phyloP scores from a whole-genome alignment of 2,329 filamentous ascomycete species.

The Cercospora sp. region DNA sequence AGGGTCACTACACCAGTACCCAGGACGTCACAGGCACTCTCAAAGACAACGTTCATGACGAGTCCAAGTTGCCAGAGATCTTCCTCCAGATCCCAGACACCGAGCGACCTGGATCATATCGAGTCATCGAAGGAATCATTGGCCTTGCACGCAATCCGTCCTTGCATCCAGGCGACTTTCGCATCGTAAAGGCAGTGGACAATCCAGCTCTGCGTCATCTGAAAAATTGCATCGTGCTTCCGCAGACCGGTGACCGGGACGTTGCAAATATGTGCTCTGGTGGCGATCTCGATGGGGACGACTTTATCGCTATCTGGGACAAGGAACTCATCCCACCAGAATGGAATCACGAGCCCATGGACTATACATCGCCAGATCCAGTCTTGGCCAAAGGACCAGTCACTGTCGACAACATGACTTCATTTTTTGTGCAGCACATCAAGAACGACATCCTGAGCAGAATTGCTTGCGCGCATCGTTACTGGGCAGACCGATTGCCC shows the following conservation, averaged over 20 bases:
- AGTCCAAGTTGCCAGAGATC: conserved; percentile 68
- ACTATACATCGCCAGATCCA: conserved; percentile 64
- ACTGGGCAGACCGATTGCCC: conserved; percentile 62
- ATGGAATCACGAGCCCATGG: conserved; percentile 77
- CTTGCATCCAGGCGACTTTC: conserved; percentile 86
- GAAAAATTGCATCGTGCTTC: conserved; percentile 83
- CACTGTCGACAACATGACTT: conserved; percentile 68
- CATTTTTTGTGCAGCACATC: conserved; percentile 90
- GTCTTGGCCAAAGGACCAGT: conserved; percentile 62
- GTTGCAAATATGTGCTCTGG: conserved; percentile 93
- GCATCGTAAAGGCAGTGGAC: conserved; percentile 82
- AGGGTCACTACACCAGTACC: conserved; percentile 62
- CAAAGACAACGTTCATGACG: conserved; percentile 41
- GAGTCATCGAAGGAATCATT: conserved; percentile 73
- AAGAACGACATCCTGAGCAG: conserved; percentile 79
- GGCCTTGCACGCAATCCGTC: conserved; percentile 90
- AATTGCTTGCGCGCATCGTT: conserved; percentile 82
- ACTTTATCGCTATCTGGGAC: conserved; percentile 95
- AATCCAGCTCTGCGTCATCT: conserved; percentile 71
- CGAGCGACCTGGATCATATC: conserved; percentile 52
- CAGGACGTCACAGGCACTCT: conserved; percentile 17
- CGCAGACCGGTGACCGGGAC: conserved; percentile 77
- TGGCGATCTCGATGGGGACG: conserved; percentile 92
- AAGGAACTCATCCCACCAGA: conserved; percentile 65
- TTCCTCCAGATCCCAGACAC: conserved; percentile 76